Conservation (phyloP, 2,329 filamentous ascomycete species). For the Aureobasidium lini region DNA sequence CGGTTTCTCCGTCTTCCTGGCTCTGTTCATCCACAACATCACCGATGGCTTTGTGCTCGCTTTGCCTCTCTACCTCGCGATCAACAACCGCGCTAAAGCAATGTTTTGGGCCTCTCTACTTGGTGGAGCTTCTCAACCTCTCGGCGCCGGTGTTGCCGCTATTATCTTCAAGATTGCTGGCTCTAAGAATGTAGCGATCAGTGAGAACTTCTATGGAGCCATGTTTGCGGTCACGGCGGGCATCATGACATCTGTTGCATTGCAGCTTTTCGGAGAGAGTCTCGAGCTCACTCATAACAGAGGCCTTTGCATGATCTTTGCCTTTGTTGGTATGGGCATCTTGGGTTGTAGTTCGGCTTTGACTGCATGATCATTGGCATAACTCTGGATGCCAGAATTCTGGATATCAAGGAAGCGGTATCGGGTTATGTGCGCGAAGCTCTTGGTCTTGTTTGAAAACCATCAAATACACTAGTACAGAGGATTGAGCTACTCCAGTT, state of each 20-base stretch:
- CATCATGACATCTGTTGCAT: slow-evolving; percentile 88
- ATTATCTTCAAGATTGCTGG: slow-evolving; percentile 74
- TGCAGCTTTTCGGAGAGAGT: slow-evolving; percentile 84
- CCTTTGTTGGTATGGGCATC: slow-evolving; percentile 79
- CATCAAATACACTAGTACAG: neutral
- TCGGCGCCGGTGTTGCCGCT: slow-evolving; percentile 76
- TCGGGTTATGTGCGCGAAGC: too few relatives aligned
- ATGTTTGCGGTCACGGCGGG: slow-evolving; percentile 87
- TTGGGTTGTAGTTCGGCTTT: slow-evolving; percentile 79
- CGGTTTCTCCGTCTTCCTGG: slow-evolving; percentile 87
- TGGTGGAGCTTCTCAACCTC: slow-evolving; percentile 78
- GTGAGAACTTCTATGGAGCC: slow-evolving; percentile 59
- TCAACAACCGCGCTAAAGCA: slow-evolving; percentile 70
- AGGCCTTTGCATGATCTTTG: slow-evolving; percentile 69
- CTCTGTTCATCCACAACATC: slow-evolving; percentile 96
- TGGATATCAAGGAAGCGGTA: too few relatives aligned
- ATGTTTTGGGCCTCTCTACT: slow-evolving; percentile 78
- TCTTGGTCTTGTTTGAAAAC: neutral
- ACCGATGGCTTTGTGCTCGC: slow-evolving; percentile 94
- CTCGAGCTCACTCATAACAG: slow-evolving; percentile 73
- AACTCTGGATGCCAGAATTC: too few relatives aligned
- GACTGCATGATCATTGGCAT: slow-evolving; percentile 43
- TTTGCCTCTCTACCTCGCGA: slow-evolving; percentile 83
- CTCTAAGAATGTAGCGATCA: slow-evolving; percentile 38
- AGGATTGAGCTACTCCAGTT: neutral